Evolutionary conservation across 306 rosid species (phyloP).

Genomic region (Cercis canadensis): DNA sequence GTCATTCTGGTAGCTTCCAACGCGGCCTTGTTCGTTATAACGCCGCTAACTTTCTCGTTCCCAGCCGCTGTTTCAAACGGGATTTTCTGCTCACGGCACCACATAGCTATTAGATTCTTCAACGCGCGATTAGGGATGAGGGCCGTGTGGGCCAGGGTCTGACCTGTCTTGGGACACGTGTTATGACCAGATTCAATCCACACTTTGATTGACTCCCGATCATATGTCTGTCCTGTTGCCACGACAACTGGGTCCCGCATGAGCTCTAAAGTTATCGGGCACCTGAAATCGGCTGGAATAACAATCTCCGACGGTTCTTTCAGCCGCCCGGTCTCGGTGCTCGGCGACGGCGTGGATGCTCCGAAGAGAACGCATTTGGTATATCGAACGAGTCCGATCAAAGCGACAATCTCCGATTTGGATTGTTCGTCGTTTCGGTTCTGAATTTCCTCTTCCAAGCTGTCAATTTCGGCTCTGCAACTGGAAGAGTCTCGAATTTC

Average conservation of each 20-base stretch:
- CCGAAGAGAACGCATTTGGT: conserved; percentile 84
- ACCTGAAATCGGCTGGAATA: conserved; percentile 72
- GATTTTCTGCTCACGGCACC: conserved; percentile 81
- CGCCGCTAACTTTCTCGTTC: conserved; percentile 43
- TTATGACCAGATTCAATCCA: conserved; percentile 90
- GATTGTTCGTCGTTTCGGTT: conserved; percentile 67
- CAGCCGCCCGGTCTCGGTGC: background rate
- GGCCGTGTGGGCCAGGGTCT: conserved; percentile 66
- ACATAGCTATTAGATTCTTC: conserved; percentile 70
- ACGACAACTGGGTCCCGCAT: conserved; percentile 89
- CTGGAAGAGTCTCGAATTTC: conserved; percentile 63
- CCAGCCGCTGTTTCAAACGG: conserved; percentile 58
- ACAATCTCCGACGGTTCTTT: conserved; percentile 48
- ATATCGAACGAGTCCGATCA: conserved; percentile 85
- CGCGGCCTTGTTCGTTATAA: conserved; percentile 66
- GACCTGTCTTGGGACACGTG: conserved; percentile 98
- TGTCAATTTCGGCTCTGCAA: conserved; percentile 80
- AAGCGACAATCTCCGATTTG: conserved; percentile 60
- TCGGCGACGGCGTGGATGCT: conserved; percentile 63
- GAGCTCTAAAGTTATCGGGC: conserved; percentile 81
- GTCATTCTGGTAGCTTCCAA: conserved; percentile 82
- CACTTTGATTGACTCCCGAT: conserved; percentile 64
- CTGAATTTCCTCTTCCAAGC: conserved; percentile 72
- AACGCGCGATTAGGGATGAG: conserved; percentile 72
- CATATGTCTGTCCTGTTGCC: conserved; percentile 98